These are phyloP conservation scores for Kluyveromyces sp. DNA, from an alignment of 1,139 yeast genomes.

Conservation along the genomic window DNA sequence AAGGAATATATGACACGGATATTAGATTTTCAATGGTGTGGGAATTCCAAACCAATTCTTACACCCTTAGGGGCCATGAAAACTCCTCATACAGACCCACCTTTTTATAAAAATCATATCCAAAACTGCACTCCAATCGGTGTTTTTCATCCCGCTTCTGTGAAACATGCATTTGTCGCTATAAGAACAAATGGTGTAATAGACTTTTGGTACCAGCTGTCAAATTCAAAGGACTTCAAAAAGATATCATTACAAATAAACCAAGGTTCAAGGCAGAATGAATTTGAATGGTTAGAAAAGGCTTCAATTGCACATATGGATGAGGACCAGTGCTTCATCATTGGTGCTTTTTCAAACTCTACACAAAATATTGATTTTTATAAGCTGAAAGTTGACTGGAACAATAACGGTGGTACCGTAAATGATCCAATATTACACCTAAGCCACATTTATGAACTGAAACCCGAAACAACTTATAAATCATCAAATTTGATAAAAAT, in stretches of 20 bases:
- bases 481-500: conserved; percentile 21
- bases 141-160: conserved; percentile 30
- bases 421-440: conserved; percentile 27
- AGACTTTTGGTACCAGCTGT: conserved; percentile 32
- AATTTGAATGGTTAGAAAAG: conserved; percentile 27
- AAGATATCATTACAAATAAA: conserved; percentile 27
- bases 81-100: conserved; percentile 20
- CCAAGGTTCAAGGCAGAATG: conserved; percentile 20
- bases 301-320: conserved; percentile 28
- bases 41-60: conserved; percentile 28
- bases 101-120: conserved; percentile 24
- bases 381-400: conserved; percentile 29
- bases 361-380: conserved; percentile 23
- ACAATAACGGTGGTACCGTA: conserved; percentile 20
- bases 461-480: conserved; percentile 19
- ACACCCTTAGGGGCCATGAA: conserved; percentile 27
- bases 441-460: conserved; percentile 20
- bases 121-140: conserved; percentile 30
- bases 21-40: conserved; percentile 29
- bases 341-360: conserved; percentile 25
- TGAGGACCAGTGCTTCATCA: conserved; percentile 26
- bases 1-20: conserved; percentile 28
- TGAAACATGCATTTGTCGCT: conserved; percentile 30
- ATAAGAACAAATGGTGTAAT: conserved; percentile 30
- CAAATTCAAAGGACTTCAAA: conserved; percentile 31